Evolutionary conservation across 2,329 filamentous ascomycete genomes (phyloP).

Genomic region (Aspergillus proliferans): DNA sequence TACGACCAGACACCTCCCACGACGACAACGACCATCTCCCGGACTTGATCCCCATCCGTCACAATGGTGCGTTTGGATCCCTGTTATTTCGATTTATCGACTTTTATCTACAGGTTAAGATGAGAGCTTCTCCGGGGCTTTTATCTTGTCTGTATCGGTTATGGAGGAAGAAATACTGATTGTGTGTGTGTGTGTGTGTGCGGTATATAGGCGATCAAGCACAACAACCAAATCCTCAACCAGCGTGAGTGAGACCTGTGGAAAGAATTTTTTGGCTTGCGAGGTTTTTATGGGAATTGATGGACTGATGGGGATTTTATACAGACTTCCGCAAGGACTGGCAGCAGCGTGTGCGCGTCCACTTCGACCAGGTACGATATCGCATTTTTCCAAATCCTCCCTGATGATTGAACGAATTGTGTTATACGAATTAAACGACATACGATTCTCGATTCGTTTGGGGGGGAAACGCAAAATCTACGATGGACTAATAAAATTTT

Average conservation of each 20-base stretch:
- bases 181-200: conserved; percentile 24
- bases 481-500: conserved; percentile 32
- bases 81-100: conserved; percentile 7
- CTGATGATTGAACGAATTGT: conserved; percentile 10
- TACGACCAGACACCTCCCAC: conserved; percentile 42
- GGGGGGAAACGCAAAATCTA: conserved; percentile 11
- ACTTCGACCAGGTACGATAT: conserved; percentile 96
- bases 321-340: conserved; percentile 99
- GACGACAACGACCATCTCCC: conserved; percentile 37
- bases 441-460: neutral
- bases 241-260: conserved; percentile 62
- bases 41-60: conserved; percentile 50
- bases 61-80: conserved; percentile 40
- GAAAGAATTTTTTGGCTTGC: neutral
- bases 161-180: conserved; percentile 10
- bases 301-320: conserved; percentile 23
- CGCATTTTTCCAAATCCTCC: conserved; percentile 13
- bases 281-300: conserved; percentile 12
- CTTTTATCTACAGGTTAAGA: conserved; percentile 5
- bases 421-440: neutral
- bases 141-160: neutral
- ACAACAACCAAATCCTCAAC: conserved; percentile 97
- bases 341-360: conserved; percentile 96
- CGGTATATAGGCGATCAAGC: conserved; percentile 79
- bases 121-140: neutral